These are phyloP conservation scores for Cercophora sp. DNA, from an alignment of 495 filamentous ascomycete genomes.

Conservation along the genomic window DNA sequence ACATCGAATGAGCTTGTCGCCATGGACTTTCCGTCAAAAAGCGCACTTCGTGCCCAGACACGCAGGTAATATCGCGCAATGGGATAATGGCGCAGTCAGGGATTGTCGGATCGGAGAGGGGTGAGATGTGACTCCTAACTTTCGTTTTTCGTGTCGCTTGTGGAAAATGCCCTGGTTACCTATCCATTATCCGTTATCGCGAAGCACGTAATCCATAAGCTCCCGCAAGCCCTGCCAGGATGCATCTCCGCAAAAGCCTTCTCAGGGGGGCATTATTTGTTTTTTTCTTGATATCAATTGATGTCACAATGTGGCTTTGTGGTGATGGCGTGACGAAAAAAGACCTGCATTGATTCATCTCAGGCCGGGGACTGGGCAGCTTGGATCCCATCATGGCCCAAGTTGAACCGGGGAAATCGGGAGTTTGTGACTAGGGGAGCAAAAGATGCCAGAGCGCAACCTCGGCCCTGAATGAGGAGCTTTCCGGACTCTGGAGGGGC, in stretches of 20 bases:
- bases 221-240: conserved; percentile 1
- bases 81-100: not conserved
- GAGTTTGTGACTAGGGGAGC: not conserved
- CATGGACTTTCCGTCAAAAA: not conserved
- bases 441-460: too few species aligned
- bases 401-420: not conserved
- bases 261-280: not conserved
- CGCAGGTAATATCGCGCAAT: not conserved
- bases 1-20: conserved; percentile 9
- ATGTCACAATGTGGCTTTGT: conserved; percentile 13
- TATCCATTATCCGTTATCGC: not conserved
- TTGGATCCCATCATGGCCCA: not conserved
- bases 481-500: too few species aligned
- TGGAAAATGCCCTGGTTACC: not conserved
- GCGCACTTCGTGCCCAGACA: conserved; percentile 6
- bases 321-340: conserved; percentile 11
- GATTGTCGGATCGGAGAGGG: not conserved
- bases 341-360: conserved; percentile 13
- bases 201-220: not conserved
- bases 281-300: conserved; percentile 9
- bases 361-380: too few species aligned
- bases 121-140: not conserved
- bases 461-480: too few species aligned
- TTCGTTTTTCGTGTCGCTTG: not conserved
- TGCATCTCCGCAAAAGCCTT: conserved; percentile 1